Conservation (phyloP, 768 basidiomycete genomes). For the Neoboletus magnificus region DNA sequence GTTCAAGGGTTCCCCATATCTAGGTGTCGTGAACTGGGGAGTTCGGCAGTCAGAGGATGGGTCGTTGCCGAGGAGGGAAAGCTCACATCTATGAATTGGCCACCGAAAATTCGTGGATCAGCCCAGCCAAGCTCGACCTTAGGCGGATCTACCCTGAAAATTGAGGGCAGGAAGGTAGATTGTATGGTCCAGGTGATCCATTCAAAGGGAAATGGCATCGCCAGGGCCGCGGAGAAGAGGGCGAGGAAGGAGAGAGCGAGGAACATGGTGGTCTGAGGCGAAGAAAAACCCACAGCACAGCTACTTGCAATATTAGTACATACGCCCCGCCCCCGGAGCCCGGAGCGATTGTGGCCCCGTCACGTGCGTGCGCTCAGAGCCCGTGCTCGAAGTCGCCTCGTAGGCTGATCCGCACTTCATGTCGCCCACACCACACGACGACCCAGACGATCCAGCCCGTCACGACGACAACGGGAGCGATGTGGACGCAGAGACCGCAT, state of each 20-base stretch:
- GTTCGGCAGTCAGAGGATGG: background rate
- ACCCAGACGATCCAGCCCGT: slow-evolving; percentile 5
- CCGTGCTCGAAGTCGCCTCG: background rate
- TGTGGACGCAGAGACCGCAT: slow-evolving; percentile 72
- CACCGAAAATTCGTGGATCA: slow-evolving; percentile 74
- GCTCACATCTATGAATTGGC: slow-evolving; percentile 72
- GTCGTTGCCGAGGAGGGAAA: background rate
- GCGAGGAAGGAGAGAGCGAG: slow-evolving; percentile 7
- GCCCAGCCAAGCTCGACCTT: slow-evolving; percentile 41
- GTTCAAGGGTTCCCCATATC: slow-evolving; percentile 79
- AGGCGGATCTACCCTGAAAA: slow-evolving; percentile 10
- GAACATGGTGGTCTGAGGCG: slow-evolving; percentile 12
- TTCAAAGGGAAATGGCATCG: slow-evolving; percentile 12
- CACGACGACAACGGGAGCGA: slow-evolving; percentile 41
- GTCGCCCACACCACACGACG: slow-evolving; percentile 11
- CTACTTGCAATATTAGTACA: background rate
- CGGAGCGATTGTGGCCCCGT: background rate
- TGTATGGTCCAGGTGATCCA: slow-evolving; percentile 10
- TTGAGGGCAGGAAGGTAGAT: background rate
- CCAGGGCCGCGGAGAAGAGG: slow-evolving; percentile 11
- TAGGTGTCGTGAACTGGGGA: slow-evolving; percentile 58
- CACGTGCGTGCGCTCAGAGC: slow-evolving; percentile 14
- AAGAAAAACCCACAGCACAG: background rate
- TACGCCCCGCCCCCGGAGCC: background rate
- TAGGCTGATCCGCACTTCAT: slow-evolving; percentile 1